Evolutionary conservation across 108 stramenopile genomes (phyloP).

Genomic region (Parietichytrium sp.): DNA sequence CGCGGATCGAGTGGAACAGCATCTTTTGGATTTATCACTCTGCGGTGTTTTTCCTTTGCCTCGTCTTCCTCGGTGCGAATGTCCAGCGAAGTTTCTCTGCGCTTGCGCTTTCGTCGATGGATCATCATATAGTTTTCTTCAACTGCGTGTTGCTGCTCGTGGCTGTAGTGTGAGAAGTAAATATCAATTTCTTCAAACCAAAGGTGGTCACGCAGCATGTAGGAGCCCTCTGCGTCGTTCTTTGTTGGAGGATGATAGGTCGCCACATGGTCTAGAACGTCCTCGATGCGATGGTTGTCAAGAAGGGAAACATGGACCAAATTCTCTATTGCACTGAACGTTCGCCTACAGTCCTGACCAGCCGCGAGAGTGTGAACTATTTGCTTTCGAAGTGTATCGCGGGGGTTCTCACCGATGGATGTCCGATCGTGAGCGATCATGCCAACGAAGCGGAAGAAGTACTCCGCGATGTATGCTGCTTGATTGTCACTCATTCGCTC

Average conservation of each 20-base stretch:
- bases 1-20: neutral
- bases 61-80: neutral
- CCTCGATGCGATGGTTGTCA: conserved; percentile 7
- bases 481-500: conserved; percentile 5
- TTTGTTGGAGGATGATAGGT: neutral
- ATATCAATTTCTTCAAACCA: conserved; percentile 3
- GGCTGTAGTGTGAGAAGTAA: neutral
- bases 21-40: neutral
- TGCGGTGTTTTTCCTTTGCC: too few species aligned
- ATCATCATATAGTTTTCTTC: conserved; percentile 5
- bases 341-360: neutral
- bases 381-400: conserved; percentile 1
- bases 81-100: neutral
- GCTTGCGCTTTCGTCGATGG: conserved; percentile 33
- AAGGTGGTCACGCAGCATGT: neutral
- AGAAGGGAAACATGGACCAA: neutral
- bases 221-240: conserved; percentile 8
- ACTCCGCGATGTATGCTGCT: neutral
- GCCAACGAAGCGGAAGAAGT: neutral
- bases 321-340: neutral
- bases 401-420: neutral
- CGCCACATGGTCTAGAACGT: neutral
- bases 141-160: neutral
- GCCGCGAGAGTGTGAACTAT: neutral
- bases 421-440: conserved; percentile 3